Evolutionary conservation across 2,329 filamentous ascomycete genomes (phyloP), one percentile per base, ranked within the genome.

Genomic region (Leptographium wingfieldii): DNA sequence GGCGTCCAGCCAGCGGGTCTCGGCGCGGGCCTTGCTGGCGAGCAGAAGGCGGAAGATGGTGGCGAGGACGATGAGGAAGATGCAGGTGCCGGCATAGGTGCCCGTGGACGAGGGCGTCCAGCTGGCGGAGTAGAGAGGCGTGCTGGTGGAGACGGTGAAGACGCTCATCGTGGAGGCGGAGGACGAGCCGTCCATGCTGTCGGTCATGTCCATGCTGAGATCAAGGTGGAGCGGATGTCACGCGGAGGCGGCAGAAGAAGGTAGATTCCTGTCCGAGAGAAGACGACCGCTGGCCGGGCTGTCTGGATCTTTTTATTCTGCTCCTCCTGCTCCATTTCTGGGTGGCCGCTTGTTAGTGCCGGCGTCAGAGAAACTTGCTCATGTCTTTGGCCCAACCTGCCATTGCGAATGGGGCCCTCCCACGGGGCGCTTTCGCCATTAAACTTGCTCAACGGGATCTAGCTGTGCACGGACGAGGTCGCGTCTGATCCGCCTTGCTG

Each of bases 81-180:
- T 88, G 76, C 92, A 95, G 33, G 90, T 95, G 60, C 84, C 92
- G 1, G 90, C 90, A 73, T 96, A 97, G 62, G 80, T 75, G 66
- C 86, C 90, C 6, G 79, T 75, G 43, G 75, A 85, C 33, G 69
- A 73, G 5, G 92, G 92, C 2, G 87, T 87, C 90, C 92, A 97
- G 58, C 77, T 71, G 27, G 73, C 70, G 19, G 88, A 85, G 73
- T 75, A 83, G 62, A 83, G 76, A 0, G 80, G 70, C 5, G 80
- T 82, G 58, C 67, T 66, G 56, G 71, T 73, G 61, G 73, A 67
- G 63, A 72, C 81, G 65, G 85, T 85, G 78, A 94, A 94, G 65
- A 63, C 52, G 48, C 57, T n/a, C 64, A 64, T 64, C 27, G 58
- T 62, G 27, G 12, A n/a, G 25, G 2, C 31, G 27, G 3, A 31